Evolutionary conservation across 768 basidiomycete species (phyloP), one percentile per base, ranked within the genome.

Genomic region (Pilatotrama ljubarskyi): DNA sequence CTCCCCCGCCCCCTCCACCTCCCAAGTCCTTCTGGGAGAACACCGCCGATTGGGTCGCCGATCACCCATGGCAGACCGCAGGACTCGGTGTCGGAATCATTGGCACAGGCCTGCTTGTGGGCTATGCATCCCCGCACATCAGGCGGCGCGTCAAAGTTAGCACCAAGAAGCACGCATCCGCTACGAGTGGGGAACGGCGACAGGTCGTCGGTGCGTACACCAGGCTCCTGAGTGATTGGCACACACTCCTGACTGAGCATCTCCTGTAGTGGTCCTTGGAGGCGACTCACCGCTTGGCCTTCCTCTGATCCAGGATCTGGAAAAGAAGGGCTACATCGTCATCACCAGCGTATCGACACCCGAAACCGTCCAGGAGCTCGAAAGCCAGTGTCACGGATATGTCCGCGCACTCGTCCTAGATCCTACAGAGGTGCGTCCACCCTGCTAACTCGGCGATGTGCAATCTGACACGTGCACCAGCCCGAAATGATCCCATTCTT

Each of bases 321-420:
- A 93, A 74, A 80, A 78, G 67, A 83, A 85, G 61, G 93, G 91
- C 0, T 95, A 88, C 67, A 88, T 94, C 66, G 87, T 95, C 37
- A 85, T 95, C 62, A 79, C 86, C 4, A 94, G 89, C 61, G 93
- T 93, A 17, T 76, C 85, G 0, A 84, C 82, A 5, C 82, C 86
- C 0, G 86, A 87, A 54, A 83, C 83, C n/a, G 85, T 84, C 36
- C 77, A 81, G 15, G 75, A 73, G 15, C 74, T 95, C 44, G 92
- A 95, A 71, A 77, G 75, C 36, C 76, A 77, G 61, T 82, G 84
- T 24, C 79, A 86, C 63, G 94, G 94, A 25, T 93, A 84, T 72
- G 83, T 93, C 56, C 86, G 87, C 51, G 92, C 88, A 0, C 81
- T 94, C 57, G 85, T 95, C 29, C 82, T 95, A 40, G 87, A 95